Percentiles rank a stretch among this genome's conserved stretches.
These are phyloP conservation scores for Xanthoconium stramineum DNA, from an alignment of 768 basidiomycete genomes.

Conservation along the genomic window DNA sequence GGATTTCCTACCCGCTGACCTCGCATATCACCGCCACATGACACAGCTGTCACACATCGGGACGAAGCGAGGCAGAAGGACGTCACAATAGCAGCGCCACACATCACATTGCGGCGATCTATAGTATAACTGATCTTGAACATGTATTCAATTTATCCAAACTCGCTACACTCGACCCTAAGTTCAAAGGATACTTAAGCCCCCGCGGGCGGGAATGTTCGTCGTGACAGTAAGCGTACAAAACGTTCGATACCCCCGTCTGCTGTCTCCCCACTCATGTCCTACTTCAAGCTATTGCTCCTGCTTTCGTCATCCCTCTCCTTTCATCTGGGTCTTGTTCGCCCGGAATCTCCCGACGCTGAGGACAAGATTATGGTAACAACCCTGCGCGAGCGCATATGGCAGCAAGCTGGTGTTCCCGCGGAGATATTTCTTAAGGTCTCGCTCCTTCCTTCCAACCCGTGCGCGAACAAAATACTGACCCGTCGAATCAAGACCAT, in stretches of 20 bases:
- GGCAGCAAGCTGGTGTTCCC: not conserved
- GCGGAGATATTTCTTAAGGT: not conserved
- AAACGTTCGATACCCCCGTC: not conserved
- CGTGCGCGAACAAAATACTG: not conserved
- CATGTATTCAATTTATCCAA: not conserved
- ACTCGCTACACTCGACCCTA: not conserved
- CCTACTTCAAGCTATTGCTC: conserved; percentile 4
- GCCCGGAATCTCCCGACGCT: not conserved
- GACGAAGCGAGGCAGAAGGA: not conserved
- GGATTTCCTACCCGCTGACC: not conserved
- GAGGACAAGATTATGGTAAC: conserved; percentile 7
- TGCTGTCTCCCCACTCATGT: conserved; percentile 1
- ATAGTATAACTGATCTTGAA: not conserved
- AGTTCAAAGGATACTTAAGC: not conserved
- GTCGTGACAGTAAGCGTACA: not conserved
- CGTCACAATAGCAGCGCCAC: not conserved
- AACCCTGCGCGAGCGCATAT: conserved; percentile 3
- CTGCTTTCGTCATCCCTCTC: conserved; percentile 4
- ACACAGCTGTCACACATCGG: not conserved
- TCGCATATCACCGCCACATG: conserved; percentile 2
- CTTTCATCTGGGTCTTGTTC: conserved; percentile 1
- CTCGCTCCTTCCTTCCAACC: too few species aligned
- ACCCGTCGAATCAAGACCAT: not conserved
- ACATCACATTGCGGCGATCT: not conserved
- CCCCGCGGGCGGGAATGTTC: not conserved